phyloP scores from a whole-genome alignment of 2,329 filamentous ascomycete species.

The Aspergillus viridinutans region DNA sequence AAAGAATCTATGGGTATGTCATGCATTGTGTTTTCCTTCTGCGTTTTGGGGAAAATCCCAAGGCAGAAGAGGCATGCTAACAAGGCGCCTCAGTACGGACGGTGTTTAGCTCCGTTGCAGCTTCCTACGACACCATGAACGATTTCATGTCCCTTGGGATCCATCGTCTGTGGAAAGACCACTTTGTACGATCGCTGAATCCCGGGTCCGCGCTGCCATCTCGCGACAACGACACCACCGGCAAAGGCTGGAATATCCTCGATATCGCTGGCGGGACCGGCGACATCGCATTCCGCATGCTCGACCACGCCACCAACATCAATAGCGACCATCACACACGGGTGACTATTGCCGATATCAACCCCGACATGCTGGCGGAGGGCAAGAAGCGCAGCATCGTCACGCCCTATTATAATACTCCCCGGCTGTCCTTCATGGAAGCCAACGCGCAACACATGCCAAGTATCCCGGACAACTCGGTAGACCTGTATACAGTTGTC shows the following conservation, averaged over 20 bases:
- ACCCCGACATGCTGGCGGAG: conserved; percentile 87
- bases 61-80: conserved; percentile 1
- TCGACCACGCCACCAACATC: conserved; percentile 77
- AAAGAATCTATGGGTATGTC: conserved; percentile 63
- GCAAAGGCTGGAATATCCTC: conserved; percentile 67
- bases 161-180: conserved; percentile 95
- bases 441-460: conserved; percentile 80
- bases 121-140: conserved; percentile 97
- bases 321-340: conserved; percentile 75
- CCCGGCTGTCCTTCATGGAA: conserved; percentile 68
- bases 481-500: conserved; percentile 95
- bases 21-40: background rate
- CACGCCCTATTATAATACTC: conserved; percentile 55
- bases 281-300: conserved; percentile 94
- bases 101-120: conserved; percentile 93
- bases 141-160: conserved; percentile 98
- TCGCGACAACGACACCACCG: conserved; percentile 23
- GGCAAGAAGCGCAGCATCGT: conserved; percentile 71
- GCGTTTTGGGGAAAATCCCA: background rate
- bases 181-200: conserved; percentile 89
- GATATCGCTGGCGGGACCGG: conserved; percentile 96
- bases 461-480: conserved; percentile 61
- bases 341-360: conserved; percentile 94
- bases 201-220: conserved; percentile 59
- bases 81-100: conserved; percentile 58